Conservation (phyloP, 1,284 basidiomycete genomes). For the Sanghuangporus baumii region DNA sequence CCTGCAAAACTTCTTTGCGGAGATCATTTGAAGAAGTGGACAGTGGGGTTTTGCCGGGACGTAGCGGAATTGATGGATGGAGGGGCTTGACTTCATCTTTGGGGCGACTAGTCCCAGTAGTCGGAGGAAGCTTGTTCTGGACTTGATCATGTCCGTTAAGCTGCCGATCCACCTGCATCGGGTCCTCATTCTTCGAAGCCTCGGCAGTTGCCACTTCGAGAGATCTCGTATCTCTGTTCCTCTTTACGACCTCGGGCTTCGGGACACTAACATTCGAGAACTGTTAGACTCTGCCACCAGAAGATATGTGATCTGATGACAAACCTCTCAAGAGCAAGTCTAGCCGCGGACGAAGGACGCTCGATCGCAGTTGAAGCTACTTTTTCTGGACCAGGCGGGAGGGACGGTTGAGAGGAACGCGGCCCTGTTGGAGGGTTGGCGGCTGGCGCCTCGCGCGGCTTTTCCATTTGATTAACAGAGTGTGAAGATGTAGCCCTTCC, state of each 20-base stretch:
- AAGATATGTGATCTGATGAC: slow-evolving; percentile 5
- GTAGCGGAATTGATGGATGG: not conserved
- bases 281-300: not conserved
- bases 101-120: not conserved
- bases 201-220: slow-evolving; percentile 16
- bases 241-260: slow-evolving; percentile 69
- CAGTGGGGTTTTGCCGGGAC: not conserved
- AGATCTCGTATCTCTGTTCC: slow-evolving; percentile 46
- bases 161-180: slow-evolving; percentile 3
- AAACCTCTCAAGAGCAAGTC: slow-evolving; percentile 61
- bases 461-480: not conserved
- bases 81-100: not conserved
- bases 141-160: slow-evolving; percentile 1
- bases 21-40: slow-evolving; percentile 9
- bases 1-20: slow-evolving; percentile 14
- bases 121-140: not conserved
- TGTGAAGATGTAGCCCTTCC: not conserved
- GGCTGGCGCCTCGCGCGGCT: not conserved
- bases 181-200: slow-evolving; percentile 21
- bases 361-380: slow-evolving; percentile 21
- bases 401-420: not conserved
- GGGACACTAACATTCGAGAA: slow-evolving; percentile 46
- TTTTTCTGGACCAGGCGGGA: slow-evolving; percentile 32
- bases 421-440: slow-evolving; percentile 6
- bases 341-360: slow-evolving; percentile 34